Percentiles rank a stretch among this genome's conserved stretches.
These are phyloP conservation scores for Heliophila coronopifolia DNA, from an alignment of 441 rosid genomes.

Conservation along the genomic window DNA sequence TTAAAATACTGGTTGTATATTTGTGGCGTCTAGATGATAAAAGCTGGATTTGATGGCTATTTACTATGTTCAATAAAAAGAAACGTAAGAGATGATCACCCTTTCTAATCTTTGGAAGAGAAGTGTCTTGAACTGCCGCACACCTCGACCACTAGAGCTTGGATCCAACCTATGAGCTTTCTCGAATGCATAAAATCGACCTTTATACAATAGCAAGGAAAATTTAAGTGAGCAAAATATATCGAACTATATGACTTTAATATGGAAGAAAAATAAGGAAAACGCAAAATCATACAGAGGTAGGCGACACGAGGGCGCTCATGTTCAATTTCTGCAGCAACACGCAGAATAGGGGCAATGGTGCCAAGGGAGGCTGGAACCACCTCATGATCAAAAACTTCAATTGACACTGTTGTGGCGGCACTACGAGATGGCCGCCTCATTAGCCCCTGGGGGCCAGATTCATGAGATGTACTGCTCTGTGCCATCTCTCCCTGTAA, in stretches of 20 bases:
- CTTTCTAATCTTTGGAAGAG: conserved; percentile 64
- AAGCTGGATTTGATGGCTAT: neutral
- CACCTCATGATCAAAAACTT: conserved; percentile 89
- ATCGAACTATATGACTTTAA: neutral
- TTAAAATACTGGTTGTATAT: neutral
- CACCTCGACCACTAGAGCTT: conserved; percentile 65
- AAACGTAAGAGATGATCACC: conserved; percentile 33
- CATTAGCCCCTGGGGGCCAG: conserved; percentile 48
- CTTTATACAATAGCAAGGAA: conserved; percentile 24
- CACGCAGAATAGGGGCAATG: conserved; percentile 83
- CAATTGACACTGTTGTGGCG: conserved; percentile 75
- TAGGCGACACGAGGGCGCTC: conserved; percentile 97
- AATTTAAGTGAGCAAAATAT: neutral
- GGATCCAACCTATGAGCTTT: conserved; percentile 67
- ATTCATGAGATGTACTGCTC: conserved; percentile 37
- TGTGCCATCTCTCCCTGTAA: conserved; percentile 25
- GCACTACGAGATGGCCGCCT: conserved; percentile 93
- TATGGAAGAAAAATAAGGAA: neutral
- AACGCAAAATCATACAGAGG: conserved; percentile 48
- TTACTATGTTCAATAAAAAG: neutral
- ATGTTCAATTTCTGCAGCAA: conserved; percentile 77
- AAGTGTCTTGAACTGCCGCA: conserved; percentile 69
- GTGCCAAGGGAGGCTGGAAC: conserved; percentile 82
- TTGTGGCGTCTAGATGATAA: neutral
- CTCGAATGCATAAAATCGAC: conserved; percentile 84